Evolutionary conservation across 1,284 basidiomycete species (phyloP), one percentile per base, ranked within the genome.

Genomic region (Microbotryum lychnidis-dioicae): DNA sequence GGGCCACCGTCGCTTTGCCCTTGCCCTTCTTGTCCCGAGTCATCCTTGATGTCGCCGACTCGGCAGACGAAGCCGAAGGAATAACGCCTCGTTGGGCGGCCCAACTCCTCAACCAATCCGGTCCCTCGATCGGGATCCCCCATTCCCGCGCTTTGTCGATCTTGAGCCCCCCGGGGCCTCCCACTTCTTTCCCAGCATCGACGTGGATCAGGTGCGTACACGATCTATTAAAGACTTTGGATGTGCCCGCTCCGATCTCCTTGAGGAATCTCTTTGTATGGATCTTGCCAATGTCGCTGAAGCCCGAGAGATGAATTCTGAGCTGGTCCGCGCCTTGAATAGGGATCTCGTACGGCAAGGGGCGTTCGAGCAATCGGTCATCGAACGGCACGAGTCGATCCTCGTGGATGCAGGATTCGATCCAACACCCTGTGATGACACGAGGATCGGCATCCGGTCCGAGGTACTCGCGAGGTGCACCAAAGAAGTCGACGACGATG

Each of bases 91-190:
- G 42, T 7, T n/a, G 14, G 4, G n/a, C 9, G 12, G 63, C 50
- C 45, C 31, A 7, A 14, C 49, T 16, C 25, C 64, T 44, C n/a
- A 90, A 71, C 85, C 86, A 89, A 12, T 74, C 73, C 74, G 84
- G 76, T 51, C 79, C 78, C 16, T 87, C 77, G 18, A 86, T 80
- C 0, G 83, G 81, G 8, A 84, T 80, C 6, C 77, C 77, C 87
- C 88, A 89, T 68, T 87, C 82, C 49, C 73, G 68, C 4, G 87
- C 87, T 71, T 84, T 87, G n/a, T 82, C 80, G 56, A 80, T 86
- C 71, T 90, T 90, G 18, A 78, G 75, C 14, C 88, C 88, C 0
- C 72, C 76, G 71, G 86, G 84, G 72, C 84, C 84, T 25, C 77
- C 77, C 79, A 89, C 85, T 75, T 87, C 87, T 48, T 67, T 64